These are phyloP conservation scores for Xanthoconium stramineum DNA, from an alignment of 768 basidiomycete species.

Conservation along the genomic window DNA sequence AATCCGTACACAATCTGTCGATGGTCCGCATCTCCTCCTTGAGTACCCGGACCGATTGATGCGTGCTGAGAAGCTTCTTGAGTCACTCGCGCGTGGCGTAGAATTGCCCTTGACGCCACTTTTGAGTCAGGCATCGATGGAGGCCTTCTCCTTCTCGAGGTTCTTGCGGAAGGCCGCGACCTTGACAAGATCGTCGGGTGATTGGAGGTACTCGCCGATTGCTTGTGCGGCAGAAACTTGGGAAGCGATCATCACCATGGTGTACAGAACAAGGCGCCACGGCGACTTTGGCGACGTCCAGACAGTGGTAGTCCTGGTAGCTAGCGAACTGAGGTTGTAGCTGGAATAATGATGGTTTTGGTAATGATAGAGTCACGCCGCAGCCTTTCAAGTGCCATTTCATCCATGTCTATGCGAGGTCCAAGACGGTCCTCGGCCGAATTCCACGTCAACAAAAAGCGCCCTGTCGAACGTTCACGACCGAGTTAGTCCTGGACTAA, in stretches of 20 bases:
- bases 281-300: too few relatives aligned
- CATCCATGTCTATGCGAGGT: constrained; percentile 9
- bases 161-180: constrained; percentile 88
- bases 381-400: too few relatives aligned
- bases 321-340: too few relatives aligned
- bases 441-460: constrained; percentile 3
- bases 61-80: constrained; percentile 72
- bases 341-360: not conserved
- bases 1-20: constrained; percentile 70
- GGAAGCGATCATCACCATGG: constrained; percentile 44
- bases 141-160: constrained; percentile 93
- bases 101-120: constrained; percentile 91
- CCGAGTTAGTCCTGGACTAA: constrained; percentile 43
- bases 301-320: not conserved
- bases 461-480: constrained; percentile 16
- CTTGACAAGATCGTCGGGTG: constrained; percentile 90
- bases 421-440: constrained; percentile 4
- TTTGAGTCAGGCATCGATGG: constrained; percentile 87
- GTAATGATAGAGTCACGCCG: not conserved
- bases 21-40: constrained; percentile 84
- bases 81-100: constrained; percentile 88
- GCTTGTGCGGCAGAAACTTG: constrained; percentile 78
- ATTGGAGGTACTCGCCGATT: constrained; percentile 86
- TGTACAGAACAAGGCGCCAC: not conserved
- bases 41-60: constrained; percentile 73